These are phyloP conservation scores for Arxiozyma heterogenica DNA, from an alignment of 1,139 yeast species.

Conservation along the genomic window DNA sequence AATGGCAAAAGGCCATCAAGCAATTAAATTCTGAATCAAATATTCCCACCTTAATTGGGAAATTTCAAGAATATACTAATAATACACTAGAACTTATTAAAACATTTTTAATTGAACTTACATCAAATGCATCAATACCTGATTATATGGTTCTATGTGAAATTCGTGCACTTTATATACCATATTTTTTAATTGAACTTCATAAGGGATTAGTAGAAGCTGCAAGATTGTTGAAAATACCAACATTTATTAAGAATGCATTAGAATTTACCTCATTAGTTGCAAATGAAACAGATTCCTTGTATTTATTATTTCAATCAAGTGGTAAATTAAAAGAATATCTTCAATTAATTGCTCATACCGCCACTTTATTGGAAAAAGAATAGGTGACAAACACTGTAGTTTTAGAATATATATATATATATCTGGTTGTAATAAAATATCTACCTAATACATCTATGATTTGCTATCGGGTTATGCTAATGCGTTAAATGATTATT, in stretches of 20 bases:
- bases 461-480: not conserved
- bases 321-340: conserved; percentile 60
- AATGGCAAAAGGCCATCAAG: conserved; percentile 27
- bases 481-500: no score
- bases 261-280: conserved; percentile 48
- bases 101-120: conserved; percentile 26
- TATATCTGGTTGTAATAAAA: not conserved
- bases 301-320: conserved; percentile 46
- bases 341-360: conserved; percentile 48
- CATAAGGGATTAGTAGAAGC: conserved; percentile 46
- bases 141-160: conserved; percentile 25
- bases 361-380: conserved; percentile 33
- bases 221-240: conserved; percentile 29
- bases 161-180: conserved; percentile 62
- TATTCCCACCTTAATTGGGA: conserved; percentile 24
- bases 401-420: not conserved
- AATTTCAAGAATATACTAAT: conserved; percentile 24
- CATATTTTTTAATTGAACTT: conserved; percentile 57
- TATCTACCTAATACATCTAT: not conserved
- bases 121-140: conserved; percentile 20
- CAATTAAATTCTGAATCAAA: conserved; percentile 23
- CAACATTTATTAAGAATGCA: conserved; percentile 42
- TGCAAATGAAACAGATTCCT: conserved; percentile 41
- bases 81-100: conserved; percentile 22
- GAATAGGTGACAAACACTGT: not conserved